Conservation (phyloP, 2,329 filamentous ascomycete genomes). For the Colletotrichum somersetense region DNA sequence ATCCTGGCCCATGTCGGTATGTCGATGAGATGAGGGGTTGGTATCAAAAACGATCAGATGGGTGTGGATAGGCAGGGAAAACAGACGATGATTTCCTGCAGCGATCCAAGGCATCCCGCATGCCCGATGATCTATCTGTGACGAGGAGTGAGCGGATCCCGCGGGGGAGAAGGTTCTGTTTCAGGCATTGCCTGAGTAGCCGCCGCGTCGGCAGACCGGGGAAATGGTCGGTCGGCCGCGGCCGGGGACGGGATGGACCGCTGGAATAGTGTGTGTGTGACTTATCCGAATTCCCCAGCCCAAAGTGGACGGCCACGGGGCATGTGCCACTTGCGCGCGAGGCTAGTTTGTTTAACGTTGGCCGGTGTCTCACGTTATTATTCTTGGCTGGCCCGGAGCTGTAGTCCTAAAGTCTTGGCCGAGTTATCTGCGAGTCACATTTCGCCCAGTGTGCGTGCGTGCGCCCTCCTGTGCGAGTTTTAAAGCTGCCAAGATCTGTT, state of each 20-base stretch:
- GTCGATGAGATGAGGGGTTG: not conserved
- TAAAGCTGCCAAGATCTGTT: slow-evolving; percentile 30
- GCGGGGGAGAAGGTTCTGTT: slow-evolving; percentile 16
- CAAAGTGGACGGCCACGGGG: not conserved
- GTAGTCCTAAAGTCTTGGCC: slow-evolving; percentile 29
- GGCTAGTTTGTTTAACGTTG: slow-evolving; percentile 19
- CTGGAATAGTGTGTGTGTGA: slow-evolving; percentile 5
- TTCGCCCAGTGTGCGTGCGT: slow-evolving; percentile 17
- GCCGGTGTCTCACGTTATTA: slow-evolving; percentile 32
- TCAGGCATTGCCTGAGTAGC: slow-evolving; percentile 18
- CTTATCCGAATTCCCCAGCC: not conserved
- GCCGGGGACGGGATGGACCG: slow-evolving; percentile 36
- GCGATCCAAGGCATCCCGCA: slow-evolving; percentile 21
- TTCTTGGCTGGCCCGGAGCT: slow-evolving; percentile 10
- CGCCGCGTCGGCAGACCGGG: slow-evolving; percentile 30
- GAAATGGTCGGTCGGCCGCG: slow-evolving; percentile 32
- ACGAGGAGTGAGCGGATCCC: slow-evolving; percentile 22
- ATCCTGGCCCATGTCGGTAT: not conserved
- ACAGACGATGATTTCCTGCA: not conserved
- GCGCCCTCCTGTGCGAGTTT: slow-evolving; percentile 19
- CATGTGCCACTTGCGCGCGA: slow-evolving; percentile 17
- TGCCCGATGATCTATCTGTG: not conserved
- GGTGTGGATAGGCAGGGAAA: not conserved
- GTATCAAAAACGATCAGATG: not conserved
- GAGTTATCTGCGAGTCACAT: slow-evolving; percentile 25